Base-by-base conservation (phyloP, 441 rosid genomes). In the Melastoma candidum region DNA sequence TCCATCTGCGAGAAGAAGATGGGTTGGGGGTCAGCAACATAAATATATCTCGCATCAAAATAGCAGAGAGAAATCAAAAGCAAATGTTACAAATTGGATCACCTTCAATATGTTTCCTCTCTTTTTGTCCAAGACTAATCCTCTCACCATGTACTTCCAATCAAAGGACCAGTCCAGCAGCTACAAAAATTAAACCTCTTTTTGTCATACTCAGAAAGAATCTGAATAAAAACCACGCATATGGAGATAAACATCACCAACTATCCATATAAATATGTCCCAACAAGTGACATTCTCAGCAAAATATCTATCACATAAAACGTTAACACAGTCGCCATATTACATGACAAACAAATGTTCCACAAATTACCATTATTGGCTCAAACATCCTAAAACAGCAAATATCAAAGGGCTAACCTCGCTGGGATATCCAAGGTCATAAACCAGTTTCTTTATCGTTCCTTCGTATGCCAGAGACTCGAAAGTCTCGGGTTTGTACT, bases 31-130 rank as follows among this genome's bases (percentile, higher is more conserved):
- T 51, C 32, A 53, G 60, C 47, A 27, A 45, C 51, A 57, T 44
- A 6, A 26, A 49, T 3, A 10, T 50, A 60, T 58, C 47, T 32
- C 2, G 51, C 22, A 39, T 53, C 54, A 47, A 2, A 56, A 48
- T 5, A 26, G 22, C 24, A 51, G 26, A 32, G 56, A n/a, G 54
- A 48, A 53, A 29, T 44, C 3, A 12, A 9, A 8, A 47, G 46
- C 45, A 27, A 17, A 17, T 17, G 22, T 17, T 17, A 17, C 22
- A 17, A 51, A 26, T 57, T 11, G 26, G 57, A 49, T 44, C 51
- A 87, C 99, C 96, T 93, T 93, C 74, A 93, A 74, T 72, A 93
- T 89, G 73, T 93, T 93, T 72, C 99, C 99, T 66, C 95, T 81
- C 82, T 79, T 89, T 79, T 86, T 93, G 71, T 93, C 99, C 36